Evolutionary conservation across 2,329 filamentous ascomycete species (phyloP).

Genomic region (Pseudocercospora ulei): DNA sequence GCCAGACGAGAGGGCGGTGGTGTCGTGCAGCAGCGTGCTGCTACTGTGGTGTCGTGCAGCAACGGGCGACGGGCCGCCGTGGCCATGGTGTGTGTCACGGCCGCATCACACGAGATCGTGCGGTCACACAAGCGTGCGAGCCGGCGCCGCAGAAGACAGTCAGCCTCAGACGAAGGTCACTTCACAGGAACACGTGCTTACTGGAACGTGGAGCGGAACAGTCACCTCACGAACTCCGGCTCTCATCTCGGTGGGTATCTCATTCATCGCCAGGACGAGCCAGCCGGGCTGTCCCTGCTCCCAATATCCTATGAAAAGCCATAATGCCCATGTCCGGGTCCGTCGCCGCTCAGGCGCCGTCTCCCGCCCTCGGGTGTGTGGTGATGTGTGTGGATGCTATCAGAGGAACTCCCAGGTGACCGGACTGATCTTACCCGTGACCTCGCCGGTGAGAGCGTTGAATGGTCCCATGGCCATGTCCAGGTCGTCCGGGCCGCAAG

Average conservation of each 20-base stretch:
- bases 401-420: conserved; percentile 1
- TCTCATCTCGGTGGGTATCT: conserved; percentile 6
- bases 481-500: conserved; percentile 42
- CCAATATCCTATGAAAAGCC: too few relatives aligned
- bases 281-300: conserved; percentile 2
- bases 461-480: conserved; percentile 13
- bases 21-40: too few relatives aligned
- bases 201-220: neutral
- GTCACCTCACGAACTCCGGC: conserved; percentile 1
- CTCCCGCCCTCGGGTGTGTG: neutral
- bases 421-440: conserved; percentile 4
- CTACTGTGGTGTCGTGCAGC: too few relatives aligned
- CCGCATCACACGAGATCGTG: too few relatives aligned
- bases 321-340: neutral
- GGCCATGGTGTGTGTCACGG: too few relatives aligned
- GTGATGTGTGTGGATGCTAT: neutral
- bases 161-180: too few relatives aligned
- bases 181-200: neutral
- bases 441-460: conserved; percentile 11
- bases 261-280: conserved; percentile 3
- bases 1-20: too few relatives aligned
- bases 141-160: too few relatives aligned
- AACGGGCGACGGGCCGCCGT: too few relatives aligned
- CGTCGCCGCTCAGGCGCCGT: too few relatives aligned
- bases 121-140: too few relatives aligned